Evolutionary conservation across 106 monocot genomes (phyloP).

Genomic region (Dendrobium catenatum): DNA sequence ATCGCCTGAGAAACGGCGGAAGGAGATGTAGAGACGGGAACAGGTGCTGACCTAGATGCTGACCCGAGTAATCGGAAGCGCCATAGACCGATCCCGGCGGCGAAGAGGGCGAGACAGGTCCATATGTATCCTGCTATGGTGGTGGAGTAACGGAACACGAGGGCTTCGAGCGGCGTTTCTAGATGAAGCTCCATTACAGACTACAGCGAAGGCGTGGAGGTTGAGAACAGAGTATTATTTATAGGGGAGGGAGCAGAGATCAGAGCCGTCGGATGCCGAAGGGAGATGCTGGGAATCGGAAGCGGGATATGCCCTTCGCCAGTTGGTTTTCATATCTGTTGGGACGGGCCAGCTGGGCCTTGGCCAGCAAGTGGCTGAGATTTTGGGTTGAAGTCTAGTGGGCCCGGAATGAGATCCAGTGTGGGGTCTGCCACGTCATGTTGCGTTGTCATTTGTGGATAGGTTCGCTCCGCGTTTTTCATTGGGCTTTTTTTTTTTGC

Average conservation of each 20-base stretch:
- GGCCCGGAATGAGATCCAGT: background rate
- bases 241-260: conserved; percentile 4
- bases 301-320: background rate
- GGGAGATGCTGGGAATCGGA: conserved; percentile 32
- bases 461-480: background rate
- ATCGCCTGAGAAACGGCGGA: background rate
- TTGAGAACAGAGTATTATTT: background rate
- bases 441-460: background rate
- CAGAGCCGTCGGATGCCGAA: conserved; percentile 18
- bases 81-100: conserved; percentile 25
- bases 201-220: background rate
- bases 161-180: conserved; percentile 27
- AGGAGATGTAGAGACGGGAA: background rate
- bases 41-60: background rate
- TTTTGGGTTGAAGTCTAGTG: background rate
- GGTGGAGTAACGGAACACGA: conserved; percentile 30
- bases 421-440: background rate
- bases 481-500: too few relatives aligned
- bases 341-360: background rate
- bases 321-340: background rate
- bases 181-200: conserved; percentile 30
- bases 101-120: conserved; percentile 18
- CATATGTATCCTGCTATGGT: conserved; percentile 13
- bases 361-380: background rate
- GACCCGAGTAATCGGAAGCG: conserved; percentile 11